Evolutionary conservation across 2,329 filamentous ascomycete species (phyloP).

Genomic region (Aspergillus transmontanensis): DNA sequence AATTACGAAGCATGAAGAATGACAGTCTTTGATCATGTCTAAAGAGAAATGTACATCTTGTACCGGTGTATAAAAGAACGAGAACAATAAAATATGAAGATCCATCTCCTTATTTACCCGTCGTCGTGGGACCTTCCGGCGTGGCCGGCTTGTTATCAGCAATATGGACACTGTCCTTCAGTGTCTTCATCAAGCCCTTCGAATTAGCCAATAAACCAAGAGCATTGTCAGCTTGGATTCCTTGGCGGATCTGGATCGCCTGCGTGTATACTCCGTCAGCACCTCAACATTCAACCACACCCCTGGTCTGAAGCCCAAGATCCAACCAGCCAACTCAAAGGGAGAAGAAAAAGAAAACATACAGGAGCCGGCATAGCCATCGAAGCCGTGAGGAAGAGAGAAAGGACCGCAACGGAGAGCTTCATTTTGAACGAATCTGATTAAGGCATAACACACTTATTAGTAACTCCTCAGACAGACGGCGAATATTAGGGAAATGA

Average conservation of each 20-base stretch:
- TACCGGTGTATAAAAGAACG: no score
- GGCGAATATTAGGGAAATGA: neutral
- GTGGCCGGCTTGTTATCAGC: no score
- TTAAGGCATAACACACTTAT: neutral
- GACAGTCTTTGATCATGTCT: neutral
- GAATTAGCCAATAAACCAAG: neutral
- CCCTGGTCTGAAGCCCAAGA: neutral
- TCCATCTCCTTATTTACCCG: neutral
- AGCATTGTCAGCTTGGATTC: neutral
- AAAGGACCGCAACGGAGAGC: neutral
- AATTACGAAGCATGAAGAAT: conserved; percentile 4
- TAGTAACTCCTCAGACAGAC: neutral
- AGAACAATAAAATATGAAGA: no score
- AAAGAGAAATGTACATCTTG: neutral
- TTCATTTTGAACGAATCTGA: neutral
- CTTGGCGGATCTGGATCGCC: neutral
- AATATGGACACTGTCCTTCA: neutral
- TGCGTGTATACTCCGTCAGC: neutral
- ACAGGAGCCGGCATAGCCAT: conserved; percentile 1
- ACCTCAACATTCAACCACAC: neutral
- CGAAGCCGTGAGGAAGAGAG: neutral
- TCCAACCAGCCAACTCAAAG: neutral
- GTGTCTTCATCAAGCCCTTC: neutral
- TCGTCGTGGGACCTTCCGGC: neutral
- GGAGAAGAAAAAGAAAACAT: neutral